Base-by-base conservation (phyloP, 768 basidiomycete species). In the Piloderma croceum region DNA sequence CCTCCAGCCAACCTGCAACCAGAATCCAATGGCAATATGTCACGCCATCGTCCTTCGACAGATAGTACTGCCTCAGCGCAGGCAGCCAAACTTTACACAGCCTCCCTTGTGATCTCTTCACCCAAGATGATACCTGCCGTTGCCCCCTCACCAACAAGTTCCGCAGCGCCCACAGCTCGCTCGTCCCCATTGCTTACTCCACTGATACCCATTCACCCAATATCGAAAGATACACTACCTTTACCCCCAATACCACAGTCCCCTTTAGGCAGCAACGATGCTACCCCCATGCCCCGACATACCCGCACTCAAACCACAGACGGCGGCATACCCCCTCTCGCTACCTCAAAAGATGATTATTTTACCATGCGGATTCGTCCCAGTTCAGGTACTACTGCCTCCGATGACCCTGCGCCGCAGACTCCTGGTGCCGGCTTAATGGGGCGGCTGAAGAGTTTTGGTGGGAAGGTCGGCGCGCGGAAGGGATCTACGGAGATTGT, bases 371-470 rank as follows among this genome's bases (percentile, higher is more conserved):
- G 70, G 12, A 52, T 64, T 3, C 68, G 75, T 5, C 70, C 74
- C 38, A 56, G 60, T 22, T 58, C 64, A 12, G 56, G 57, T 19
- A 73, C 67, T 59, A 36, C 53, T 6, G 61, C 62, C 5, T 61
- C 62, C 21, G 60, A 55, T 6, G 56, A 55, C 36, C 42, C 47
- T 33, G 46, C 24, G 31, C 43, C 44, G 47, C 65, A 56, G 24
- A 15, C 53, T 12, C 43, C 59, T 24, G 67, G 69, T 10, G 52
- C 67, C 19, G 74, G 84, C 2, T 60, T 92, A 39, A 92, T 93
- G 74, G 86, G 89, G 1, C 75, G 84, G 46, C 60, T 92, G 43
- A 87, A 81, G 58, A 81, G 66, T 39, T 76, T 92, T 46, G 83
- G 83, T 7, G 85, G 82, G 60, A 73, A n/a, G n/a, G n/a, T n/a